Conservation (phyloP, 345 rosid genomes). For the Conringia planisiliqua region DNA sequence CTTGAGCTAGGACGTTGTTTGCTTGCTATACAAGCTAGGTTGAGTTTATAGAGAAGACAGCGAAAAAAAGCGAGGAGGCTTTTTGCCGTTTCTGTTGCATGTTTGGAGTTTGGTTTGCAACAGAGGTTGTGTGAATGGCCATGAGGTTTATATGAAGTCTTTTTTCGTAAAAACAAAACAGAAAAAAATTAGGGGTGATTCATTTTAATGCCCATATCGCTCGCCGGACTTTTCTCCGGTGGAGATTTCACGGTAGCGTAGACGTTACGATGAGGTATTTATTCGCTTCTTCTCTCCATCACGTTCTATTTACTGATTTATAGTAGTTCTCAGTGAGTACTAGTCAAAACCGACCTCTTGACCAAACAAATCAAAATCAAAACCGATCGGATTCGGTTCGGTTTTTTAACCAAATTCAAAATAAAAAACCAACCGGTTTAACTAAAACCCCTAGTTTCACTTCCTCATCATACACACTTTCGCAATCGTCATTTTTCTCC, state of each 20-base stretch:
- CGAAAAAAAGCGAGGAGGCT: neutral
- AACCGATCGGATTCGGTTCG: neutral
- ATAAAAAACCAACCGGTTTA: conserved; percentile 4
- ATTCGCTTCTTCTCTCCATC: neutral
- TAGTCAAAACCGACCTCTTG: neutral
- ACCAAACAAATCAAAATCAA: neutral
- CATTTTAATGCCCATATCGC: neutral
- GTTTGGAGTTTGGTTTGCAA: conserved; percentile 28
- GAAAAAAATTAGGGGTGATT: neutral
- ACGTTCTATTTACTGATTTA: neutral
- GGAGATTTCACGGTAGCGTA: neutral
- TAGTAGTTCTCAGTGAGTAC: neutral
- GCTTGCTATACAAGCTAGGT: no score
- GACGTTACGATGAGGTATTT: neutral
- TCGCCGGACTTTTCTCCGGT: neutral
- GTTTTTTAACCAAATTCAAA: neutral
- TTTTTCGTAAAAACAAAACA: neutral
- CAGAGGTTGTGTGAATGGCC: conserved; percentile 23
- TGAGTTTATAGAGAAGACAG: no score
- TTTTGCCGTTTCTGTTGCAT: neutral
- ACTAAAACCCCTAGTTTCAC: conserved; percentile 20
- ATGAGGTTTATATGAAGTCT: conserved; percentile 10
- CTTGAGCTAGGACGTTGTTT: no score
- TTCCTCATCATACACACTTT: neutral
- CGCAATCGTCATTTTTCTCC: neutral